Evolutionary conservation across 2,329 filamentous ascomycete genomes (phyloP).

Genomic region (Thielaviopsis euricoi): DNA sequence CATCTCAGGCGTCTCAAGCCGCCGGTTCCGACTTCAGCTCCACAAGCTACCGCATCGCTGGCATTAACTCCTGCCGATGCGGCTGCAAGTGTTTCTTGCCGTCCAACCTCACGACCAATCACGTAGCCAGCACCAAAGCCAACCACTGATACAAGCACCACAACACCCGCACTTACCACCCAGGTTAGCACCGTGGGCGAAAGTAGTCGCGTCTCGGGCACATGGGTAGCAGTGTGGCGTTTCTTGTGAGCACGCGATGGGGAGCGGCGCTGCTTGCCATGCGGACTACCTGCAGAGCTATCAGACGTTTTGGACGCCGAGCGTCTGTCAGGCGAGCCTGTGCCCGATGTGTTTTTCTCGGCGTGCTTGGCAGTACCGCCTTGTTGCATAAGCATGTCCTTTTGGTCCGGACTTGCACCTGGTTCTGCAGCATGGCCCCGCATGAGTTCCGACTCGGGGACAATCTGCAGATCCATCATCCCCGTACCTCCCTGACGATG

Average conservation of each 20-base stretch:
- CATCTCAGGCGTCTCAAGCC: conserved; percentile 37
- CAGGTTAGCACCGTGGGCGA: conserved; percentile 46
- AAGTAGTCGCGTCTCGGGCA: conserved; percentile 26
- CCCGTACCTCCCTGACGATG: conserved; percentile 27
- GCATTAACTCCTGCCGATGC: conserved; percentile 27
- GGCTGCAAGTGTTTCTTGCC: conserved; percentile 36
- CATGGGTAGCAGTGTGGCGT: conserved; percentile 31
- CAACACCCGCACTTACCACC: conserved; percentile 49
- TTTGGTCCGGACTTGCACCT: not conserved
- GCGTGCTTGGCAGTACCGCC: not conserved
- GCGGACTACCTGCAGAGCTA: not conserved
- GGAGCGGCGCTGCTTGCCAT: conserved; percentile 22
- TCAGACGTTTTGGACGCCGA: not conserved
- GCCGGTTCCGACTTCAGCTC: conserved; percentile 35
- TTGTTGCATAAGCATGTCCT: not conserved
- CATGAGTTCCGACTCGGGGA: conserved; percentile 44
- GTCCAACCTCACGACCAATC: conserved; percentile 48
- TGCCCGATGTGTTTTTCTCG: not conserved
- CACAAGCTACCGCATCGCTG: conserved; percentile 30
- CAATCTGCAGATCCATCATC: conserved; percentile 38
- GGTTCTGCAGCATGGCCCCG: conserved; percentile 16
- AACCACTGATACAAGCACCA: conserved; percentile 51
- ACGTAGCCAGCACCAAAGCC: conserved; percentile 55
- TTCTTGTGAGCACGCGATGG: conserved; percentile 29
- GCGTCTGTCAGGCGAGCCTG: not conserved